Base-by-base conservation (phyloP, 2,329 filamentous ascomycete genomes). In the Alternaria alternata region DNA sequence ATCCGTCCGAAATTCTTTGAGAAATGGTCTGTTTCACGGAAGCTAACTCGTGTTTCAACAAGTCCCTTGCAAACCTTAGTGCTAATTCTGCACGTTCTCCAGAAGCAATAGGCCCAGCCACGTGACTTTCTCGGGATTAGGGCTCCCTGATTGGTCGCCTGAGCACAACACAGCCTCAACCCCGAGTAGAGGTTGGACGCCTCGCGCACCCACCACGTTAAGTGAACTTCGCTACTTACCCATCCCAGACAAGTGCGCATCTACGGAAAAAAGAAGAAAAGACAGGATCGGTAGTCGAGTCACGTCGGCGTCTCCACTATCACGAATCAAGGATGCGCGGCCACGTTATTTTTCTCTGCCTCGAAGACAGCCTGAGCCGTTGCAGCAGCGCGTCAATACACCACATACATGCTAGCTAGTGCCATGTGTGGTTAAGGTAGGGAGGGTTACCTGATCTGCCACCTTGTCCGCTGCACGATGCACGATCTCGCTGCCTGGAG, bases 341-440 rank as follows among this genome's bases (percentile, higher is more conserved):
- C 52, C 43, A 32, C 12, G 11, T 54, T 39, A 12, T 24, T 34
- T 38, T 38, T 56, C 51, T 60, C 57, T 60, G 57, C 57, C 57
- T 57, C 52, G 57, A 41, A 7, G 54, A 47, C 32, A 52, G 57
- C 57, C 57, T 60, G 57, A 60, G 46, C 57, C 53, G 53, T 44
- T 51, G 44, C 38, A 43, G 36, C 38, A 28, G 44, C 44, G 42
- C 42, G 42, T 32, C 18, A 36, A 57, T 47, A 32, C 20, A 51
- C n/a, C 51, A 34, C 36, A 24, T 38, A 12, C 30, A 49, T 36
- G 46, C 46, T 36, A 49, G 20, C 46, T 49, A 49, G 46, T 4
- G 46, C 20, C 30, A 49, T 24, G 20, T 16, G 43, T 28, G 24
- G 36, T 34, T 20, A 51, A 41, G 22, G 41, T 38, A 36, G 12